Percentiles rank a stretch among this genome's conserved stretches.
Conservation (phyloP, 805 yeast species). For the Kodamaea nitidulidarum region DNA sequence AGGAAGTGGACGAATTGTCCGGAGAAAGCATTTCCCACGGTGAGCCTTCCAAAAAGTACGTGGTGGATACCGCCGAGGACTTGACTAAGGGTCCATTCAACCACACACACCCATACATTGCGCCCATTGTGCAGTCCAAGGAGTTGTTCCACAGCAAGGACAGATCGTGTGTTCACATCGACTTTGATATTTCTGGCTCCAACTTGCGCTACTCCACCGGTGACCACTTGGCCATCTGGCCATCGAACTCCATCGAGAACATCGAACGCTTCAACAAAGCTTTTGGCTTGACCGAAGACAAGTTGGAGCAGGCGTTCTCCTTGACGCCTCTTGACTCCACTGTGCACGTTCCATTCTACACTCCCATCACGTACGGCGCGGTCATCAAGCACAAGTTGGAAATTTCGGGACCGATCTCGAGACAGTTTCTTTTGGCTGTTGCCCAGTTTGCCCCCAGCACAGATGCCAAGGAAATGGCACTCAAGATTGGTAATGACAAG, state of each 20-base stretch:
- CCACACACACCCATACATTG: conserved; percentile 76
- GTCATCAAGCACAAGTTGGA: conserved; percentile 83
- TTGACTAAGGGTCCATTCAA: conserved; percentile 68
- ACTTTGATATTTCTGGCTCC: conserved; percentile 73
- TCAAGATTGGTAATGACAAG: conserved; percentile 63
- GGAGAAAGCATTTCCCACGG: conserved; percentile 48
- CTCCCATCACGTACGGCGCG: conserved; percentile 87
- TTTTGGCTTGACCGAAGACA: conserved; percentile 50
- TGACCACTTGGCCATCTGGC: conserved; percentile 94
- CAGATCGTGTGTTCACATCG: conserved; percentile 87
- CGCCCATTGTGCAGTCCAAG: conserved; percentile 54
- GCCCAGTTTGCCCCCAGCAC: conserved; percentile 78
- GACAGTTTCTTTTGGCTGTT: conserved; percentile 72
- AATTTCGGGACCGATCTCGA: conserved; percentile 88
- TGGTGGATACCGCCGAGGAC: conserved; percentile 15
- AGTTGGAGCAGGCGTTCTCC: conserved; percentile 53
- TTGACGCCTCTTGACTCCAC: conserved; percentile 72
- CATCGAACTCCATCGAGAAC: conserved; percentile 78
- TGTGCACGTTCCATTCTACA: conserved; percentile 57
- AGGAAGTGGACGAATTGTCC: conserved; percentile 29
- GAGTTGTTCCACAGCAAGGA: conserved; percentile 65
- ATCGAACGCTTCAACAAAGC: conserved; percentile 62
- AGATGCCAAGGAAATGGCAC: conserved; percentile 46
- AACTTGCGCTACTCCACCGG: conserved; percentile 88
- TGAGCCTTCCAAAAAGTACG: conserved; percentile 64